Conservation (phyloP, 2,329 filamentous ascomycete genomes). For the Fusarium sp. region DNA sequence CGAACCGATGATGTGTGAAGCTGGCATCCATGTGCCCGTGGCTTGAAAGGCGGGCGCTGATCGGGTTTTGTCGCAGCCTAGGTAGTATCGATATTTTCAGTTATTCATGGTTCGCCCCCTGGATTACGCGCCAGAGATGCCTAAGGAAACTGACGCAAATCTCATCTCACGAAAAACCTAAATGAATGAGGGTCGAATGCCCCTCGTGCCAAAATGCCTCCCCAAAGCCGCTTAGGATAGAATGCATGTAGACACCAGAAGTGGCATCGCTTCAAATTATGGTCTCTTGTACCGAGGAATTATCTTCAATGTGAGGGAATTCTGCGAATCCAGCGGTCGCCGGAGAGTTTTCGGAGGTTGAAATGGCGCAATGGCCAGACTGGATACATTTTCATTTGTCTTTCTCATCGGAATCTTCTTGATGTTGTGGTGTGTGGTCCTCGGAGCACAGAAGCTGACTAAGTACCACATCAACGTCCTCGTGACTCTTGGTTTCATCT, state of each 20-base stretch:
- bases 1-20: neutral
- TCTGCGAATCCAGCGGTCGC: conserved; percentile 22
- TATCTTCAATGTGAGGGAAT: conserved; percentile 22
- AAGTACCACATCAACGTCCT: conserved; percentile 35
- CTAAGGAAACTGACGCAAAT: conserved; percentile 30
- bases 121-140: conserved; percentile 12
- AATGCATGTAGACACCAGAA: conserved; percentile 9
- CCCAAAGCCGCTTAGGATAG: neutral
- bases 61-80: conserved; percentile 29
- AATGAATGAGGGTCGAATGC: conserved; percentile 20
- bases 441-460: conserved; percentile 43
- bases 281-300: neutral
- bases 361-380: conserved; percentile 46
- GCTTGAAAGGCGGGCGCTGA: conserved; percentile 2
- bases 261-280: neutral
- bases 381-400: conserved; percentile 44
- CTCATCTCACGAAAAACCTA: conserved; percentile 24
- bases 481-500: conserved; percentile 1
- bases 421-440: conserved; percentile 47
- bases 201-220: neutral
- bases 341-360: conserved; percentile 38
- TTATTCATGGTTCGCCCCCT: conserved; percentile 17
- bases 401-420: conserved; percentile 45
- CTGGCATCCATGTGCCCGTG: neutral
- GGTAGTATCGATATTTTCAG: conserved; percentile 9